A percentile compares a stretch with the other conserved stretches of the same genome.
These are phyloP conservation scores for Diaporthe destruens DNA, from an alignment of 2,329 filamentous ascomycete genomes.

Conservation along the genomic window DNA sequence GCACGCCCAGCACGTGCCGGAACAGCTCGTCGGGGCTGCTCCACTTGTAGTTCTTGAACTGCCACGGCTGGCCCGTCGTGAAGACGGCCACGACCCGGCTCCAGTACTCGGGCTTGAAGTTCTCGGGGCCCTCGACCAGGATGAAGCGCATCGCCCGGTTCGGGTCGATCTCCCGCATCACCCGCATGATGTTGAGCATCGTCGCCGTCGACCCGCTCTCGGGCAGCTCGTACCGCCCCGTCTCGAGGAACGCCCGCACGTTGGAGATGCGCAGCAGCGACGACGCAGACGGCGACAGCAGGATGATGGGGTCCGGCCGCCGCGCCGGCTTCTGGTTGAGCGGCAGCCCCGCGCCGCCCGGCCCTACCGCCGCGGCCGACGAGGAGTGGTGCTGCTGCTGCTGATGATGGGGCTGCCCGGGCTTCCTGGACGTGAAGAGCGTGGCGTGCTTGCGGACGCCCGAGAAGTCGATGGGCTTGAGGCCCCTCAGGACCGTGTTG, in stretches of 20 bases:
- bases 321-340: slow-evolving; percentile 67
- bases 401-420: slow-evolving; percentile 34
- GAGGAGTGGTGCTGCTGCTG: slow-evolving; percentile 37
- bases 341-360: slow-evolving; percentile 56
- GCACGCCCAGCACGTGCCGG: slow-evolving; percentile 86
- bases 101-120: slow-evolving; percentile 99
- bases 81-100: slow-evolving; percentile 94
- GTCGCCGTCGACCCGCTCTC: slow-evolving; percentile 79
- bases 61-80: slow-evolving; percentile 97
- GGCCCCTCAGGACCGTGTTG: slow-evolving; percentile 87
- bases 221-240: slow-evolving; percentile 83
- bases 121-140: slow-evolving; percentile 90
- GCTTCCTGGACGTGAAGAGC: slow-evolving; percentile 77
- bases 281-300: slow-evolving; percentile 95
- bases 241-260: slow-evolving; percentile 92
- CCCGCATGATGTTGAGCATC: slow-evolving; percentile 87
- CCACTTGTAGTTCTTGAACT: slow-evolving; percentile 99
- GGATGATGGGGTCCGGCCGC: slow-evolving; percentile 87
- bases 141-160: slow-evolving; percentile 89
- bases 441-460: slow-evolving; percentile 89
- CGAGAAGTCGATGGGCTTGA: slow-evolving; percentile 94
- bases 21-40: slow-evolving; percentile 89
- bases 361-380: slow-evolving; percentile 50
- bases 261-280: slow-evolving; percentile 96
- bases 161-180: slow-evolving; percentile 78